These are phyloP conservation scores for Yarrowia bubula DNA, from an alignment of 805 yeast genomes.

Conservation along the genomic window DNA sequence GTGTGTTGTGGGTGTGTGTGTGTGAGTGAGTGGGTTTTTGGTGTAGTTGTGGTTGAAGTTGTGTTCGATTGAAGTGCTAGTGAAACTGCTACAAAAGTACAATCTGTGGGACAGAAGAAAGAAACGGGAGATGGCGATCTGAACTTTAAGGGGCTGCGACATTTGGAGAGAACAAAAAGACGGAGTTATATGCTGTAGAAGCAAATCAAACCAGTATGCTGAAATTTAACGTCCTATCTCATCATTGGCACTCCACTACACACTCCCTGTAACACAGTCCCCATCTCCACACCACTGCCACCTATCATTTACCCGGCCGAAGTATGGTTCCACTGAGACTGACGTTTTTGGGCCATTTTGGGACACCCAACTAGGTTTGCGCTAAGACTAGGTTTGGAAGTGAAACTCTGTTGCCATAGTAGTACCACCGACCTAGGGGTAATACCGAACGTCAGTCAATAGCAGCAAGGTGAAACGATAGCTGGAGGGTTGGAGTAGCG, in stretches of 20 bases:
- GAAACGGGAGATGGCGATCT: slow-evolving; percentile 25
- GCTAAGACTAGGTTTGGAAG: not conserved
- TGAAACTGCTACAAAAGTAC: not conserved
- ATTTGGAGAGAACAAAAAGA: not conserved
- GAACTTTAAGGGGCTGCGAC: slow-evolving; percentile 25
- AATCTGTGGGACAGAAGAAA: slow-evolving; percentile 13
- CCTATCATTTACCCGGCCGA: slow-evolving; percentile 9
- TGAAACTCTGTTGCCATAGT: not conserved
- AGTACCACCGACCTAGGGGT: not conserved
- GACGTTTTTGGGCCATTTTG: slow-evolving; percentile 18
- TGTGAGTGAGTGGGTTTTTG: not conserved
- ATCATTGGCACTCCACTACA: too few relatives aligned
- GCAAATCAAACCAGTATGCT: too few relatives aligned
- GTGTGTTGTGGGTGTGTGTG: not conserved
- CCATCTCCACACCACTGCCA: not conserved
- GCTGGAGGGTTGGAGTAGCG: not conserved
- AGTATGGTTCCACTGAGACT: slow-evolving; percentile 17
- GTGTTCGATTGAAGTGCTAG: not conserved
- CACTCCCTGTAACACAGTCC: not conserved
- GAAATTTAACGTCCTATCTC: too few relatives aligned
- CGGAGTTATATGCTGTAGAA: too few relatives aligned
- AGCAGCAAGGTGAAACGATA: not conserved
- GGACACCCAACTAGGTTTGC: not conserved
- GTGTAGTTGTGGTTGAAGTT: not conserved
- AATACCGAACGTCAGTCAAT: not conserved